Evolutionary conservation across 1,284 basidiomycete species (phyloP).

Genomic region (Singerocomus inundabilis): DNA sequence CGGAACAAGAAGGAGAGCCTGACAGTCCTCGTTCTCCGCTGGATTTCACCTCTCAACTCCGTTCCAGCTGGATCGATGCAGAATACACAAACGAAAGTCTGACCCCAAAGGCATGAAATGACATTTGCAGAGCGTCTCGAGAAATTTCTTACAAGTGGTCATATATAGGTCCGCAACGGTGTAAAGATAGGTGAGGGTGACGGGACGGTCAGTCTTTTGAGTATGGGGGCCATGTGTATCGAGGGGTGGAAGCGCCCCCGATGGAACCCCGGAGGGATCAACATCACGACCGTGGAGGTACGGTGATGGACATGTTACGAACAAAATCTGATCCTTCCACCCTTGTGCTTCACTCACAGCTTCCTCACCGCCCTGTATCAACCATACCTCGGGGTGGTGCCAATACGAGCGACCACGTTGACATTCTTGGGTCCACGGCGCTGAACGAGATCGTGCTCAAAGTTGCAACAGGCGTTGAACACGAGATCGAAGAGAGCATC

Average conservation of each 20-base stretch:
- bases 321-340: conserved; percentile 10
- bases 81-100: conserved; percentile 68
- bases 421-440: conserved; percentile 86
- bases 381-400: conserved; percentile 86
- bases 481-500: conserved; percentile 71
- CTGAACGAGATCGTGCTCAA: conserved; percentile 92
- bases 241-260: conserved; percentile 89
- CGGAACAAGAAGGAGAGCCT: conserved; percentile 36
- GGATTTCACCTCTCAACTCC: conserved; percentile 52
- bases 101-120: conserved; percentile 53
- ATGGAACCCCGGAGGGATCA: conserved; percentile 94
- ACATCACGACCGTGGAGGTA: conserved; percentile 85
- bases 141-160: background rate
- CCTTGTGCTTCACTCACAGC: conserved; percentile 40
- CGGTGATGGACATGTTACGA: conserved; percentile 17
- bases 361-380: conserved; percentile 80
- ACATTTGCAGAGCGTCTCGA: background rate
- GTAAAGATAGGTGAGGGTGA: conserved; percentile 94
- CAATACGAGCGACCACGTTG: conserved; percentile 89
- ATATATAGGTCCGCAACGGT: conserved; percentile 64
- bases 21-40: conserved; percentile 51
- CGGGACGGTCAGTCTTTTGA: conserved; percentile 90
- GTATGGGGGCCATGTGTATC: conserved; percentile 92
- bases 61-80: conserved; percentile 81
- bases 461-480: conserved; percentile 74